Conservation (phyloP, 495 filamentous ascomycete genomes). For the Saxophila tyrrhenica region DNA sequence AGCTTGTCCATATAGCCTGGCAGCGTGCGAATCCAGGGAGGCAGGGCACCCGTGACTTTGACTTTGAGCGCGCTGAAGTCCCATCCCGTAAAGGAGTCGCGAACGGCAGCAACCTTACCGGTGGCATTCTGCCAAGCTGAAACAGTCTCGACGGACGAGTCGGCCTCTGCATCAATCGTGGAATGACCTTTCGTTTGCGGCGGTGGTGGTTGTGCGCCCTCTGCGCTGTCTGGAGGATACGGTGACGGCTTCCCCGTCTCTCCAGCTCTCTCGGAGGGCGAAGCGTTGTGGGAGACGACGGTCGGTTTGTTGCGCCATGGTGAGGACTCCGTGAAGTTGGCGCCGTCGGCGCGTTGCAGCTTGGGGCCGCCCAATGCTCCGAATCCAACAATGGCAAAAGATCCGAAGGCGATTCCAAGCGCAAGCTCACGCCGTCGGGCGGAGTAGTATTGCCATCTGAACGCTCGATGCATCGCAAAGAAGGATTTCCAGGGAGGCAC, state of each 20-base stretch:
- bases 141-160: neutral
- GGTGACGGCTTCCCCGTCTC: neutral
- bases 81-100: conserved; percentile 7
- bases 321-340: neutral
- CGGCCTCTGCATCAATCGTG: neutral
- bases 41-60: conserved; percentile 58
- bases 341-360: conserved; percentile 4
- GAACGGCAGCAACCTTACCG: conserved; percentile 2
- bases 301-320: conserved; percentile 4
- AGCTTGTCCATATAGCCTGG: conserved; percentile 74
- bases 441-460: neutral
- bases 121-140: conserved; percentile 12
- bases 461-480: conserved; percentile 5
- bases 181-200: conserved; percentile 3
- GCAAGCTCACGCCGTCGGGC: conserved; percentile 3
- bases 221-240: neutral
- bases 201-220: neutral
- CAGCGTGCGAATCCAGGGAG: conserved; percentile 68
- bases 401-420: neutral
- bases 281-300: neutral
- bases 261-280: neutral
- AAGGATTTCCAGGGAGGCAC: neutral
- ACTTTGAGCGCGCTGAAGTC: conserved; percentile 40
- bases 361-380: neutral
- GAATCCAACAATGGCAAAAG: neutral